Conservation (phyloP, 805 yeast genomes). For the Saccharomyces eubayanus region DNA sequence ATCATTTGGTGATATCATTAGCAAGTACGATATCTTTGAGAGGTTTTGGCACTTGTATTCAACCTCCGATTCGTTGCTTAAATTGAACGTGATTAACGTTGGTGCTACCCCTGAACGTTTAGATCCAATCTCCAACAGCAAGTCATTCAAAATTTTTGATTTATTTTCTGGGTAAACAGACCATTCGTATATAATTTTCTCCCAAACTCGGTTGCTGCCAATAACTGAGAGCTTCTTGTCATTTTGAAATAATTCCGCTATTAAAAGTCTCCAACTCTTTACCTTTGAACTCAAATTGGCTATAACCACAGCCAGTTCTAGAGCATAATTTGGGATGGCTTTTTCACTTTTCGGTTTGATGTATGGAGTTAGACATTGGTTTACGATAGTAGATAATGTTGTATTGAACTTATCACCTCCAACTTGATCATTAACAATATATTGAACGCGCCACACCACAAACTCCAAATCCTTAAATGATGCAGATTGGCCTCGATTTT, state of each 20-base stretch:
- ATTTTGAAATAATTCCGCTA: slow-evolving; percentile 61
- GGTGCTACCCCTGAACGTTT: slow-evolving; percentile 43
- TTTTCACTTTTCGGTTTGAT: slow-evolving; percentile 37
- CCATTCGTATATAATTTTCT: slow-evolving; percentile 53
- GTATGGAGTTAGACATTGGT: slow-evolving; percentile 46
- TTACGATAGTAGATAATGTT: slow-evolving; percentile 43
- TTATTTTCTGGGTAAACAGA: slow-evolving; percentile 43
- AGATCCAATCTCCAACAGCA: slow-evolving; percentile 22
- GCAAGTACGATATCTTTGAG: slow-evolving; percentile 54
- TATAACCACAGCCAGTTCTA: slow-evolving; percentile 37
- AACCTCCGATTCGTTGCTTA: slow-evolving; percentile 64
- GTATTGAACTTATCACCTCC: slow-evolving; percentile 47
- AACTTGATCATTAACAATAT: slow-evolving; percentile 19
- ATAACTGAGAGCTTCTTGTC: slow-evolving; percentile 17
- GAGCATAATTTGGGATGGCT: slow-evolving; percentile 34
- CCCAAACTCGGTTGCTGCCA: slow-evolving; percentile 38
- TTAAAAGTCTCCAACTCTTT: slow-evolving; percentile 55
- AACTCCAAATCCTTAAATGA: slow-evolving; percentile 10
- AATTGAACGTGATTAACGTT: slow-evolving; percentile 46
- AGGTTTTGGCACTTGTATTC: slow-evolving; percentile 45
- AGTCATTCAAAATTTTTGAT: slow-evolving; percentile 36
- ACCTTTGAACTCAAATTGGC: slow-evolving; percentile 27
- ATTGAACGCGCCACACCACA: slow-evolving; percentile 14
- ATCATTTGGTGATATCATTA: slow-evolving; percentile 56
- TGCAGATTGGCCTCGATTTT: slow-evolving; percentile 9